Percentiles rank a stretch among this genome's conserved stretches.
These are phyloP conservation scores for Jasminum sambac DNA, from an alignment of 257 asterid species.

Conservation along the genomic window DNA sequence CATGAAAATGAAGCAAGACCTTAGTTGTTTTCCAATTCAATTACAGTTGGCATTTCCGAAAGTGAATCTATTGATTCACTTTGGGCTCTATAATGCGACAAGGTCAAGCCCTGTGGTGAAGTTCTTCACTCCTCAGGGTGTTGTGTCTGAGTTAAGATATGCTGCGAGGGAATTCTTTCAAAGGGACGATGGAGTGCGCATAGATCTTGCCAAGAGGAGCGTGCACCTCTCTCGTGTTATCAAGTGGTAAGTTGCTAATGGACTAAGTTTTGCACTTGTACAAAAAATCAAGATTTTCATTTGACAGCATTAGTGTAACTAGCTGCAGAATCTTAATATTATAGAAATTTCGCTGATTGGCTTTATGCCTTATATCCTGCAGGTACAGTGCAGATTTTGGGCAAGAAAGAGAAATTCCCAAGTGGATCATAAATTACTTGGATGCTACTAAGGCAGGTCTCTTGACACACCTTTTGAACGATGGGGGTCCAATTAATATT, in stretches of 20 bases:
- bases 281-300: too few relatives aligned
- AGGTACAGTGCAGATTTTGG: conserved; percentile 94
- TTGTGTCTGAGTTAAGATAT: conserved; percentile 66
- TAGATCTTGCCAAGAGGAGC: conserved; percentile 85
- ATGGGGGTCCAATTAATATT: conserved; percentile 63
- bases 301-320: neutral
- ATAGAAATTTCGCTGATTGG: neutral
- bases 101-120: conserved; percentile 80
- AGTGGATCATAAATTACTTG: conserved; percentile 68
- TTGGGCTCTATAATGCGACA: conserved; percentile 78
- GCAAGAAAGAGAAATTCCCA: conserved; percentile 62
- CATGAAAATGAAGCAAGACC: neutral
- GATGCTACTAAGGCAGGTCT: conserved; percentile 91
- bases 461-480: conserved; percentile 69
- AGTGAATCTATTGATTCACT: conserved; percentile 69
- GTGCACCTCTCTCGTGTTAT: conserved; percentile 61
- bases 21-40: neutral
- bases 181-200: conserved; percentile 71
- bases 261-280: neutral
- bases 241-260: conserved; percentile 57
- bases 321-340: neutral
- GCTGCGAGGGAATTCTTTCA: conserved; percentile 78
- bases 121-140: conserved; percentile 54
- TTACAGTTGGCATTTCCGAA: conserved; percentile 66
- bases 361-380: conserved; percentile 20